Percentiles rank a stretch among this genome's conserved stretches.
Evolutionary conservation across 2,329 filamentous ascomycete species (phyloP).

Genomic region (Teratosphaeria epicoccoides): DNA sequence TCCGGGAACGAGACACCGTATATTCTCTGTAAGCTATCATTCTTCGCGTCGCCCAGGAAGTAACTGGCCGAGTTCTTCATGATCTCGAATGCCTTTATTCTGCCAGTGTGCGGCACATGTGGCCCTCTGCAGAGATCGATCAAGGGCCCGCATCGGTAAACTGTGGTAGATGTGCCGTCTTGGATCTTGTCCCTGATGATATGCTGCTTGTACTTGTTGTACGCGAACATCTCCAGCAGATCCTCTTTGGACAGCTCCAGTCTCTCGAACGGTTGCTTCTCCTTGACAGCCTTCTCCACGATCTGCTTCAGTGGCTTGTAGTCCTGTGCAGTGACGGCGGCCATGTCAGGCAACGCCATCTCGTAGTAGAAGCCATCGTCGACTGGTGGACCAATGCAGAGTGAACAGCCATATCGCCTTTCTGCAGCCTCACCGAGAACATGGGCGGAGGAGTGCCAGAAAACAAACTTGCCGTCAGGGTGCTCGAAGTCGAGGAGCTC

Average conservation of each 20-base stretch:
- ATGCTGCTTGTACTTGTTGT: conserved; percentile 97
- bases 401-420: conserved; percentile 76
- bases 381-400: conserved; percentile 89
- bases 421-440: conserved; percentile 92
- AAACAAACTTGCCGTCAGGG: conserved; percentile 74
- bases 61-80: conserved; percentile 82
- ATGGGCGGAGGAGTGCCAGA: conserved; percentile 96
- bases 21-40: conserved; percentile 91
- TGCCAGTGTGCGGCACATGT: conserved; percentile 84
- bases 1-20: conserved; percentile 95
- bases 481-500: conserved; percentile 76
- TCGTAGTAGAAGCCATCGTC: conserved; percentile 95
- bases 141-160: conserved; percentile 85
- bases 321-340: conserved; percentile 61
- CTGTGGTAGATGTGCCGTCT: conserved; percentile 82
- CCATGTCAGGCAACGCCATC: conserved; percentile 71
- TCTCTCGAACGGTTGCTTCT: conserved; percentile 91
- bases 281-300: conserved; percentile 78
- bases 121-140: conserved; percentile 94
- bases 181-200: conserved; percentile 90
- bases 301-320: conserved; percentile 76
- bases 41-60: conserved; percentile 86
- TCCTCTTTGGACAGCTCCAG: conserved; percentile 83
- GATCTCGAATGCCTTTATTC: conserved; percentile 89
- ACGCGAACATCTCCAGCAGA: conserved; percentile 88